Conservation (phyloP, 768 basidiomycete genomes). For the Ramaria sp. region DNA sequence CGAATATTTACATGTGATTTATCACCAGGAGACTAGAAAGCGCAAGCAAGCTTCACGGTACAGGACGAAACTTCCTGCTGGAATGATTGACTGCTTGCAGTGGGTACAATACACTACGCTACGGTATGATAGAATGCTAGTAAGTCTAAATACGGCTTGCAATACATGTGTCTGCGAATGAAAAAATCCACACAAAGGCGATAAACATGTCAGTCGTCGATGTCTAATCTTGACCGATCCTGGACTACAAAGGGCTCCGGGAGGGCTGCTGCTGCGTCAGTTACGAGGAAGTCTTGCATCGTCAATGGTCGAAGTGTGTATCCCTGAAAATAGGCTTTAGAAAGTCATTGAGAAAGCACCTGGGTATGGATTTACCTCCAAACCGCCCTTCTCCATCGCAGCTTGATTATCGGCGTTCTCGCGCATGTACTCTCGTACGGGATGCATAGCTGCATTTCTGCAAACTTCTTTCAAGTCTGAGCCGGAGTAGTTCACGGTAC, state of each 20-base stretch:
- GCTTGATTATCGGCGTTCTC: slow-evolving; percentile 12
- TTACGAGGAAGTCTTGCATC: slow-evolving; percentile 55
- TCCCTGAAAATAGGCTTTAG: slow-evolving; percentile 40
- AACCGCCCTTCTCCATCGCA: slow-evolving; percentile 6
- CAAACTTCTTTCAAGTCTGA: slow-evolving; percentile 90
- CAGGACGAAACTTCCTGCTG: not conserved
- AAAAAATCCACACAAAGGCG: not conserved
- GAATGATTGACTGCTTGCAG: not conserved
- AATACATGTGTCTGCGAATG: not conserved
- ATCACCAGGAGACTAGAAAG: not conserved
- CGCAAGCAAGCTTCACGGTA: not conserved
- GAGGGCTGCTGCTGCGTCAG: not conserved
- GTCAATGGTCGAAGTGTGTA: slow-evolving; percentile 67
- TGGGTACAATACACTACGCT: not conserved
- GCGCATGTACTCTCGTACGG: slow-evolving; percentile 76
- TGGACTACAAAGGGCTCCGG: not conserved
- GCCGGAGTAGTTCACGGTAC: slow-evolving; percentile 71
- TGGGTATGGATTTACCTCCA: slow-evolving; percentile 19
- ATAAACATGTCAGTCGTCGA: not conserved
- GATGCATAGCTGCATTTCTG: slow-evolving; percentile 87
- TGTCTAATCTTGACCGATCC: not conserved
- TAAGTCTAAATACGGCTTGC: not conserved
- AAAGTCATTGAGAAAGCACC: slow-evolving; percentile 33
- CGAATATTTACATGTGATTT: not conserved
- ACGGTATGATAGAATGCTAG: not conserved